Percentiles rank a stretch among this genome's conserved stretches.
Conservation (phyloP, 805 yeast species). For the Wickerhamiella sorbophila region DNA sequence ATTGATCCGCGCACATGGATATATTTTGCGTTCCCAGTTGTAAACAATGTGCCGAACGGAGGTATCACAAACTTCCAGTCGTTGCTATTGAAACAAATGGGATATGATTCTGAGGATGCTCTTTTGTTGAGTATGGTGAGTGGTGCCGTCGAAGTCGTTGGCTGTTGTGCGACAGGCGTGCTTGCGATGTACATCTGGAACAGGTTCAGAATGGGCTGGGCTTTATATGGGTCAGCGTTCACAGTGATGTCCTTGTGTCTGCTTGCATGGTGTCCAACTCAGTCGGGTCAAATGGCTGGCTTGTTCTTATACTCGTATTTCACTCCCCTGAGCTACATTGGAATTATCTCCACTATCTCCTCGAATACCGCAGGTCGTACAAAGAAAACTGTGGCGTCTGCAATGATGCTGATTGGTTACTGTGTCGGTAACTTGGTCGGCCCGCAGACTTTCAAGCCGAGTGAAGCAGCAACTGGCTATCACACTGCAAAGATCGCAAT, state of each 20-base stretch:
- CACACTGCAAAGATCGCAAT: slow-evolving; percentile 40
- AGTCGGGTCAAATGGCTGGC: slow-evolving; percentile 30
- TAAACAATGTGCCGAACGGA: slow-evolving; percentile 38
- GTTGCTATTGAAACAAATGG: slow-evolving; percentile 30
- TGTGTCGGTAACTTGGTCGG: slow-evolving; percentile 59
- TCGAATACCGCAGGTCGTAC: slow-evolving; percentile 59
- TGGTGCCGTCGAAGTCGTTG: slow-evolving; percentile 30
- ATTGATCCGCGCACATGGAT: slow-evolving; percentile 38
- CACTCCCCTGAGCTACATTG: slow-evolving; percentile 20
- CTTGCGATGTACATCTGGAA: slow-evolving; percentile 7
- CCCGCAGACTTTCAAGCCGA: slow-evolving; percentile 50
- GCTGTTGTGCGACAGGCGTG: slow-evolving; percentile 9
- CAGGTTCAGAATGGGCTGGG: slow-evolving; percentile 18
- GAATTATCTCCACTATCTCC: slow-evolving; percentile 15
- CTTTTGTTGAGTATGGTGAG: slow-evolving; percentile 32
- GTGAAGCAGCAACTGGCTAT: slow-evolving; percentile 41
- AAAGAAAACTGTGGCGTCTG: slow-evolving; percentile 48
- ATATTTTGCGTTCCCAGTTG: slow-evolving; percentile 28
- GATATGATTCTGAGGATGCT: slow-evolving; percentile 18
- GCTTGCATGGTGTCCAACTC: slow-evolving; percentile 30
- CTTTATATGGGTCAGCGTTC: slow-evolving; percentile 38
- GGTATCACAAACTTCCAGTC: slow-evolving; percentile 37
- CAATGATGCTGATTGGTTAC: slow-evolving; percentile 46
- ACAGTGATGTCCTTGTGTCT: slow-evolving; percentile 31
- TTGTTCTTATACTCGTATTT: slow-evolving; percentile 24